phyloP scores from a whole-genome alignment of 352 stramenopile species.

The Pythium volutum region DNA sequence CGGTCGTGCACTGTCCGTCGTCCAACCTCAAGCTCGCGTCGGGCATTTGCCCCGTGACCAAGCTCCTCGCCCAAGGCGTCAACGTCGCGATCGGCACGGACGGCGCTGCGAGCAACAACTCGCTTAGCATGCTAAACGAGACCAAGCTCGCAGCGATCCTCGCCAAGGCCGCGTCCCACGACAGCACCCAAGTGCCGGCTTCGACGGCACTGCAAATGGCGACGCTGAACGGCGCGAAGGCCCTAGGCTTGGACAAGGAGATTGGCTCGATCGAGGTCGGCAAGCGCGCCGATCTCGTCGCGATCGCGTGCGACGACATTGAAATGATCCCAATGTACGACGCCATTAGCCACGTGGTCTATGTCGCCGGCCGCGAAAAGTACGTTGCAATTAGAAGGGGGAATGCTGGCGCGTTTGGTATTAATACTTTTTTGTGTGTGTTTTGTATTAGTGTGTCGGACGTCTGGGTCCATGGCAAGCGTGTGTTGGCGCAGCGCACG shows the following conservation, averaged over 20 bases:
- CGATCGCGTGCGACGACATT: conserved; percentile 72
- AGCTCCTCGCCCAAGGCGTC: conserved; percentile 72
- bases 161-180: conserved; percentile 69
- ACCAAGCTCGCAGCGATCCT: conserved; percentile 88
- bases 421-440: conserved; percentile 9
- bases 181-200: conserved; percentile 61
- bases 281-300: conserved; percentile 84
- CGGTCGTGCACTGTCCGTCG: conserved; percentile 88
- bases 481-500: conserved; percentile 60
- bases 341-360: conserved; percentile 85
- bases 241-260: conserved; percentile 70
- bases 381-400: conserved; percentile 17
- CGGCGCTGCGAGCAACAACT: conserved; percentile 85
- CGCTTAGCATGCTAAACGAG: conserved; percentile 88
- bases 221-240: conserved; percentile 88
- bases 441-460: conserved; percentile 66
- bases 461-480: conserved; percentile 88
- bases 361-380: conserved; percentile 77
- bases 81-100: conserved; percentile 90
- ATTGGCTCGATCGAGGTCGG: conserved; percentile 85
- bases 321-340: conserved; percentile 90
- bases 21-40: conserved; percentile 90
- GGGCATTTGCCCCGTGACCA: conserved; percentile 73
- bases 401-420: neutral
- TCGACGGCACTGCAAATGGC: conserved; percentile 77